Evolutionary conservation across 2,329 filamentous ascomycete genomes (phyloP).

Genomic region (Macrophomina phaseolina): DNA sequence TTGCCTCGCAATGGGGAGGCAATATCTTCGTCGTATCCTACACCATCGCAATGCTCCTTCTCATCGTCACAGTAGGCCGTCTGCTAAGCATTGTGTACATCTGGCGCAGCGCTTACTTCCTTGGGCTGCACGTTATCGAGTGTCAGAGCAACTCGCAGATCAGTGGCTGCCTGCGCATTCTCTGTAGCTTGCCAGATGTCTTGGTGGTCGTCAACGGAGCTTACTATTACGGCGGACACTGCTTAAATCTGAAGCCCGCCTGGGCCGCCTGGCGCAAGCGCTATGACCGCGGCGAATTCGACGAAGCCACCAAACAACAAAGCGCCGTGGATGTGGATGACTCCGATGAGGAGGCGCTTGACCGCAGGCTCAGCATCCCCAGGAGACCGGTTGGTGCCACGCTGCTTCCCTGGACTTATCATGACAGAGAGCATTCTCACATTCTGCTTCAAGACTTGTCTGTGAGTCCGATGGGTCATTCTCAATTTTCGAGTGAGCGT

Average conservation of each 20-base stretch:
- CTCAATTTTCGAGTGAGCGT: background rate
- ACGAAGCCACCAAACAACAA: background rate
- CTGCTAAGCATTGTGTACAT: background rate
- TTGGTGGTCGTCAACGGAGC: slow-evolving; percentile 29
- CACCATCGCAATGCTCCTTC: background rate
- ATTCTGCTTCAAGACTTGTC: background rate
- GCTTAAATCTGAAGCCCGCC: background rate
- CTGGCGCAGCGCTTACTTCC: background rate
- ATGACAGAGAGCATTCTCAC: background rate
- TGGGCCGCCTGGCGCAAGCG: slow-evolving; percentile 7
- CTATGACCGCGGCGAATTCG: slow-evolving; percentile 17
- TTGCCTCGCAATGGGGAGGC: background rate
- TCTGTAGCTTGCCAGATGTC: slow-evolving; percentile 29
- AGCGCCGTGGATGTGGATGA: background rate
- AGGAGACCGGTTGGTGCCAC: background rate
- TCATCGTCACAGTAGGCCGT: background rate
- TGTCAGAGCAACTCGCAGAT: slow-evolving; percentile 19
- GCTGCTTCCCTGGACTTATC: background rate
- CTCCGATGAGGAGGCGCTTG: background rate
- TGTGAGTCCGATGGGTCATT: background rate
- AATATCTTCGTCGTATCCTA: background rate
- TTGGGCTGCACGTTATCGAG: slow-evolving; percentile 22
- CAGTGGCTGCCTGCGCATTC: slow-evolving; percentile 25
- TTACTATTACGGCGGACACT: slow-evolving; percentile 22
- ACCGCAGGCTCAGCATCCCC: background rate